Evolutionary conservation across 148 eudicot genomes (phyloP).

Genomic region (Nepenthes mirabilis): DNA sequence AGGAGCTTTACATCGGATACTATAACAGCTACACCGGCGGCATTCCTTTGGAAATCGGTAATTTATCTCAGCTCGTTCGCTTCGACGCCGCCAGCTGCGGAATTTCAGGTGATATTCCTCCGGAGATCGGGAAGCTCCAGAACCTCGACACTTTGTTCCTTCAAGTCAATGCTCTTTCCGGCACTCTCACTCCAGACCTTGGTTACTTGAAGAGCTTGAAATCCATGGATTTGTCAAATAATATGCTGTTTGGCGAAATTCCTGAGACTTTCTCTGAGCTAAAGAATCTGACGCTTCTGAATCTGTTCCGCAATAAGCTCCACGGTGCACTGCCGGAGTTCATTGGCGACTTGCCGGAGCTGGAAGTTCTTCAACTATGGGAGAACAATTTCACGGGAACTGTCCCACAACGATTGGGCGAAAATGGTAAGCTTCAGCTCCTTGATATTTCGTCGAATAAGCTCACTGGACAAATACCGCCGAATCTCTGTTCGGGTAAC

Average conservation of each 20-base stretch:
- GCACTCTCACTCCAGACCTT: constrained; percentile 37
- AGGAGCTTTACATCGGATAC: constrained; percentile 75
- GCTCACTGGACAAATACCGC: constrained; percentile 64
- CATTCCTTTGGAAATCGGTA: constrained; percentile 67
- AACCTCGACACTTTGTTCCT: constrained; percentile 73
- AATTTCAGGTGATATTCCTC: constrained; percentile 61
- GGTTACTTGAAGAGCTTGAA: constrained; percentile 51
- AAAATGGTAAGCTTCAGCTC: constrained; percentile 38
- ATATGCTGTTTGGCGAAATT: constrained; percentile 53
- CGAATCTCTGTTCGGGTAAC: constrained; percentile 47
- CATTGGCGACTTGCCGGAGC: constrained; percentile 62
- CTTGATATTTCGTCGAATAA: constrained; percentile 87
- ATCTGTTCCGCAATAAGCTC: constrained; percentile 65
- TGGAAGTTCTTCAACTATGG: constrained; percentile 85
- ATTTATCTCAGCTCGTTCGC: constrained; percentile 31
- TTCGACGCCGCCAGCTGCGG: constrained; percentile 88
- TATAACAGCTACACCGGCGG: constrained; percentile 51
- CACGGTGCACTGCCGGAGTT: constrained; percentile 84
- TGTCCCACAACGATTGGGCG: constrained; percentile 48
- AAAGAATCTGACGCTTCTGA: constrained; percentile 57
- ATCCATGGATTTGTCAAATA: constrained; percentile 87
- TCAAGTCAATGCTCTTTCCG: constrained; percentile 64
- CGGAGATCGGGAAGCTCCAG: constrained; percentile 48
- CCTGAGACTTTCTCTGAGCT: constrained; percentile 42
- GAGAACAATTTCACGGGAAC: constrained; percentile 88